phyloP scores from a whole-genome alignment of 1,284 basidiomycete species.

The Salmacisia buchloeana region DNA sequence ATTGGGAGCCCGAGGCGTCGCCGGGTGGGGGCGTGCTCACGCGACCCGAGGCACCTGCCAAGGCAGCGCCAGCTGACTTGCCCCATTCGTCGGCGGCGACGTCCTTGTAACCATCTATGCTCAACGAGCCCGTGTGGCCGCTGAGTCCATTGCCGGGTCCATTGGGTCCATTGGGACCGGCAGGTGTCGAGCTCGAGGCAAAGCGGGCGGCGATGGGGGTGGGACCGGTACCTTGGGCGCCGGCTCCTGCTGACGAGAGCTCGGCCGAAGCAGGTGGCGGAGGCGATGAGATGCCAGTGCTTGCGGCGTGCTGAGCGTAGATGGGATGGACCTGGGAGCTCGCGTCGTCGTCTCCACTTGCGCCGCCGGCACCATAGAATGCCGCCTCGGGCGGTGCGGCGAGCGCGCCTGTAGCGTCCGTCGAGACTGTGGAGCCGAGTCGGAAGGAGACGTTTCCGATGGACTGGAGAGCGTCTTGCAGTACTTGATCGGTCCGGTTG shows the following conservation, averaged over 20 bases:
- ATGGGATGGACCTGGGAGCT: not conserved
- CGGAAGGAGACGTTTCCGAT: conserved; percentile 30
- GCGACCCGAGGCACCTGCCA: conserved; percentile 3
- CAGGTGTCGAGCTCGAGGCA: not conserved
- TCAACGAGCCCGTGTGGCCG: not conserved
- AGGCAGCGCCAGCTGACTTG: conserved; percentile 5
- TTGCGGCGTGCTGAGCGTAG: not conserved
- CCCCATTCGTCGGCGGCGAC: conserved; percentile 13
- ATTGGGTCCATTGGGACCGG: not conserved
- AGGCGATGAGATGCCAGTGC: too few relatives aligned
- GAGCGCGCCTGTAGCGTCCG: not conserved
- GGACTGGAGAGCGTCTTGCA: conserved; percentile 33
- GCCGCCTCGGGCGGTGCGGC: not conserved
- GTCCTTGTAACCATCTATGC: conserved; percentile 7
- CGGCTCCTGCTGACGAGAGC: too few relatives aligned
- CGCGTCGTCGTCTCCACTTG: not conserved
- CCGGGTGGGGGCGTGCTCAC: not conserved
- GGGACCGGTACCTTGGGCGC: not conserved
- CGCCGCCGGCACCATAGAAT: not conserved
- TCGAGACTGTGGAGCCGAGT: conserved; percentile 5
- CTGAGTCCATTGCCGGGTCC: not conserved
- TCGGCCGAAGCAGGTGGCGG: too few relatives aligned
- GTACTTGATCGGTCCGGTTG: conserved; percentile 34
- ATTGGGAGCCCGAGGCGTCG: conserved; percentile 7
- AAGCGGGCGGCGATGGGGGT: conserved; percentile 8